Percentiles rank a stretch among this genome's conserved stretches.
Conservation (phyloP, 2,329 filamentous ascomycete genomes). For the Phaeosphaeriaceae sp. region DNA sequence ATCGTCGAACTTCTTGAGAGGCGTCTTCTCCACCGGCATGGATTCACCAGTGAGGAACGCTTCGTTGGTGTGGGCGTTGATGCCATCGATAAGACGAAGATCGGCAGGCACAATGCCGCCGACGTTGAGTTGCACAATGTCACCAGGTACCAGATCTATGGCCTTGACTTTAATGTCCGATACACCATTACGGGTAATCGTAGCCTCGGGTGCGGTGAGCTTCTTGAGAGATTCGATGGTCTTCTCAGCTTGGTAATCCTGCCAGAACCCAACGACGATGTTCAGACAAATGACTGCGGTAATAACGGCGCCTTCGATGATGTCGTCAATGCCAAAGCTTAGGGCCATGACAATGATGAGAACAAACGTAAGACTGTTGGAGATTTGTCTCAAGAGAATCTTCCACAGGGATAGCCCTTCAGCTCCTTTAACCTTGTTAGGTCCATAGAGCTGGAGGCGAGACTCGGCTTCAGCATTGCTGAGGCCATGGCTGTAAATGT, state of each 20-base stretch:
- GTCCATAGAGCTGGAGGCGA: conserved; percentile 71
- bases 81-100: conserved; percentile 66
- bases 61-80: conserved; percentile 80
- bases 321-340: conserved; percentile 69
- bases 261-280: conserved; percentile 67
- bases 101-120: conserved; percentile 74
- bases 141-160: conserved; percentile 48
- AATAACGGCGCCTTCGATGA: conserved; percentile 69
- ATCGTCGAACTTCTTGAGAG: conserved; percentile 59
- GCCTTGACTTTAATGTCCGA: conserved; percentile 46
- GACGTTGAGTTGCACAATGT: conserved; percentile 48
- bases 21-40: conserved; percentile 70
- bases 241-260: conserved; percentile 57
- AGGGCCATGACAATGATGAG: conserved; percentile 77
- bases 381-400: conserved; percentile 78
- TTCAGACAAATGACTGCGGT: conserved; percentile 71
- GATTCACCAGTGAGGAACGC: conserved; percentile 78
- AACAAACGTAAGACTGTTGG: conserved; percentile 76
- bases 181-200: conserved; percentile 45
- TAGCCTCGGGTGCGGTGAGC: conserved; percentile 49
- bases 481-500: conserved; percentile 63
- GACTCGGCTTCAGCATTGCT: conserved; percentile 66
- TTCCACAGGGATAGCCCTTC: conserved; percentile 76
- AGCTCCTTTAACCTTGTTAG: conserved; percentile 74
- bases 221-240: conserved; percentile 51